Conservation (phyloP, 1,139 yeast genomes). For the Kurtzmaniella natalensis region DNA sequence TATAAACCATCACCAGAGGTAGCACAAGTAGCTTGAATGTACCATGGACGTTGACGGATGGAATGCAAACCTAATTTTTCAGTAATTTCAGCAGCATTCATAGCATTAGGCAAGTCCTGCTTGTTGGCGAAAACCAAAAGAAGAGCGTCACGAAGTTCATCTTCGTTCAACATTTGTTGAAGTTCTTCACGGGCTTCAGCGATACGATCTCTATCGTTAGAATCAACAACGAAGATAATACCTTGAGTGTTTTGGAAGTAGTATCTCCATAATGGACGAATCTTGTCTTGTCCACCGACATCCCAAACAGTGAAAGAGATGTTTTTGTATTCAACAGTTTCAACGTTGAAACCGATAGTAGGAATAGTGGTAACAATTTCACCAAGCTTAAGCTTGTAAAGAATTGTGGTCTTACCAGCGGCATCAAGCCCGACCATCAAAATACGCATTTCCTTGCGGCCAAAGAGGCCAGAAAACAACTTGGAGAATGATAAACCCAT, state of each 20-base stretch:
- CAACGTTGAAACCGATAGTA: conserved; percentile 40
- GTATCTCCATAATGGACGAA: conserved; percentile 42
- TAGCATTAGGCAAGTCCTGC: conserved; percentile 42
- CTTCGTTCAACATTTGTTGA: conserved; percentile 42
- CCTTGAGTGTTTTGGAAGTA: conserved; percentile 43
- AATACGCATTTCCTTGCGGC: conserved; percentile 41
- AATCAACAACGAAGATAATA: conserved; percentile 38
- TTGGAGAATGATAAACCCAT: conserved; percentile 38
- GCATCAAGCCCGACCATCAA: conserved; percentile 44
- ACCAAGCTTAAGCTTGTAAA: conserved; percentile 39
- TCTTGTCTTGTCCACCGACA: conserved; percentile 44
- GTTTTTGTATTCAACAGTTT: conserved; percentile 40
- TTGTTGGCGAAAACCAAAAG: conserved; percentile 40
- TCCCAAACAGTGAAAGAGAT: conserved; percentile 42
- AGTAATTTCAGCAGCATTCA: conserved; percentile 43
- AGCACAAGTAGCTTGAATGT: conserved; percentile 41
- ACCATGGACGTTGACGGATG: conserved; percentile 42
- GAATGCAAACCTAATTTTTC: conserved; percentile 41
- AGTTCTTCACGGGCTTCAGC: conserved; percentile 43
- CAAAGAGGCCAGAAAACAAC: conserved; percentile 33
- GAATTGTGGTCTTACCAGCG: conserved; percentile 42
- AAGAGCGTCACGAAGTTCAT: conserved; percentile 39
- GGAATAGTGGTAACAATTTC: conserved; percentile 41
- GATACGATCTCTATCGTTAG: conserved; percentile 42
- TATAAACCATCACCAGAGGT: conserved; percentile 42